Evolutionary conservation across 805 yeast genomes (phyloP).

Genomic region (Metschnikowia drakensbergensis): DNA sequence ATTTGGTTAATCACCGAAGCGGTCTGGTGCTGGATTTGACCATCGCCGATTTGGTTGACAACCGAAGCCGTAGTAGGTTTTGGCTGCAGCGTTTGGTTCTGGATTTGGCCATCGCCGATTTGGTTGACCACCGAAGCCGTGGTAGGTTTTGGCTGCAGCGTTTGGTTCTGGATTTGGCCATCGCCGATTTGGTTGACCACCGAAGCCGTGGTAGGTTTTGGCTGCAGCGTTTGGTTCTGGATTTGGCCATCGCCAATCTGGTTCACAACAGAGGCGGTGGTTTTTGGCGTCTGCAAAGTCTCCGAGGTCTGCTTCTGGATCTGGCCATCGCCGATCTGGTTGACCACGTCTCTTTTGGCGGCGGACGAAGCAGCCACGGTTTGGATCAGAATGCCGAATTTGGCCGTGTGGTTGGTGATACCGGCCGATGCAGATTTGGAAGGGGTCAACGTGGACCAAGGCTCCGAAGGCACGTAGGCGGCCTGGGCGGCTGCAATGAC

Average conservation of each 20-base stretch:
- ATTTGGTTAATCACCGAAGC: slow-evolving; percentile 44
- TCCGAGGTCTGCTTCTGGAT: slow-evolving; percentile 24
- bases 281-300: slow-evolving; percentile 15
- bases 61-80: slow-evolving; percentile 30
- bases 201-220: slow-evolving; percentile 17
- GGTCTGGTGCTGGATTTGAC: slow-evolving; percentile 17
- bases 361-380: slow-evolving; percentile 32
- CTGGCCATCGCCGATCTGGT: slow-evolving; percentile 37
- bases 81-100: slow-evolving; percentile 11
- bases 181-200: slow-evolving; percentile 45
- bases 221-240: slow-evolving; percentile 14
- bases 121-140: slow-evolving; percentile 15
- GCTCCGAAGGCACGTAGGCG: slow-evolving; percentile 62
- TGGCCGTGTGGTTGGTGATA: slow-evolving; percentile 49
- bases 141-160: slow-evolving; percentile 17
- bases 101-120: slow-evolving; percentile 18
- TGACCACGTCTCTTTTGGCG: slow-evolving; percentile 38
- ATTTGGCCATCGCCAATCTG: slow-evolving; percentile 18
- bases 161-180: slow-evolving; percentile 15
- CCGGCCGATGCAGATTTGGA: slow-evolving; percentile 51
- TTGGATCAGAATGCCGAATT: slow-evolving; percentile 68
- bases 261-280: slow-evolving; percentile 13
- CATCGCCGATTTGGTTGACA: slow-evolving; percentile 17
- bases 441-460: slow-evolving; percentile 75
- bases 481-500: slow-evolving; percentile 50